Evolutionary conservation across 1,139 yeast genomes (phyloP).

Genomic region (Pichia sp.): DNA sequence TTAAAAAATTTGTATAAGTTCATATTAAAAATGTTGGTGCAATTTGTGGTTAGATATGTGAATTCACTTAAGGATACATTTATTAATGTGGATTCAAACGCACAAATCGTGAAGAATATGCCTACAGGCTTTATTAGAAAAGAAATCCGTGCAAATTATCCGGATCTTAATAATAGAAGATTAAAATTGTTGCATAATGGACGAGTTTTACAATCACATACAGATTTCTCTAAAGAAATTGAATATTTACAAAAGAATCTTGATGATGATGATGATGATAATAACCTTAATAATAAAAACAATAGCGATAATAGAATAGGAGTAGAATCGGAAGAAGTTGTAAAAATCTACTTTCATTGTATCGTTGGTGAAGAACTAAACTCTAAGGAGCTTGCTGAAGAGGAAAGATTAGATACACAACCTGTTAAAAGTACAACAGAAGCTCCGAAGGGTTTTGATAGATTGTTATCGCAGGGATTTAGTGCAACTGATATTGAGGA

Average conservation of each 20-base stretch:
- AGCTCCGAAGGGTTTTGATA: constrained; percentile 79
- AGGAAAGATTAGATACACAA: constrained; percentile 53
- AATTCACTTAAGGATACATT: constrained; percentile 41
- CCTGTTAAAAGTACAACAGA: constrained; percentile 51
- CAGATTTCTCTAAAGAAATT: constrained; percentile 50
- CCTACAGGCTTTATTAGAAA: constrained; percentile 40
- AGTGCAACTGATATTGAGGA: constrained; percentile 68
- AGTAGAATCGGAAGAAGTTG: background rate
- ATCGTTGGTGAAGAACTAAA: constrained; percentile 68
- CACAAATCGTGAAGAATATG: constrained; percentile 28
- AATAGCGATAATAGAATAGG: background rate
- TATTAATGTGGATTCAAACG: constrained; percentile 26
- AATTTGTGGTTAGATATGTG: constrained; percentile 46
- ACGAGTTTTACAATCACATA: constrained; percentile 54
- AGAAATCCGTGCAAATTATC: constrained; percentile 35
- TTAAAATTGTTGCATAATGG: constrained; percentile 73
- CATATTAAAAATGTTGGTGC: constrained; percentile 14
- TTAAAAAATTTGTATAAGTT: too few species aligned
- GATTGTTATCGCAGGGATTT: constrained; percentile 78
- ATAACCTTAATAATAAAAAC: background rate
- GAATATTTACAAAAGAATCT: constrained; percentile 22
- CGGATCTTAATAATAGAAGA: constrained; percentile 41
- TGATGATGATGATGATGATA: constrained; percentile 11
- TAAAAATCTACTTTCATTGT: constrained; percentile 63
- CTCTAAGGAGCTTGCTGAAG: constrained; percentile 53